Evolutionary conservation across 2,329 filamentous ascomycete species (phyloP).

Genomic region (Trichoderma atroviride): DNA sequence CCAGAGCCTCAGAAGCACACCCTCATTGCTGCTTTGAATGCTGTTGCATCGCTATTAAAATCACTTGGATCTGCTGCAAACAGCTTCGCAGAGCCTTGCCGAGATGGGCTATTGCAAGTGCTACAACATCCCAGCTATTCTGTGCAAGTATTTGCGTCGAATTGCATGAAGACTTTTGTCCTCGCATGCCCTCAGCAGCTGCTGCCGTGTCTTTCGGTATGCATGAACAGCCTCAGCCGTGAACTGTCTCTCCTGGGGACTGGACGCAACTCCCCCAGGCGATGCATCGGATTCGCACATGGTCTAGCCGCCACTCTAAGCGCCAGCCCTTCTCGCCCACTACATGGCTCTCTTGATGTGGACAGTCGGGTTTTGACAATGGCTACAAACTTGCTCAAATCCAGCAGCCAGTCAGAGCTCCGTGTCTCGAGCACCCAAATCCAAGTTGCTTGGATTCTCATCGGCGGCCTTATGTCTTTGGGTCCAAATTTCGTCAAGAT

Average conservation of each 20-base stretch:
- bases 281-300: constrained; percentile 89
- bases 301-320: constrained; percentile 89
- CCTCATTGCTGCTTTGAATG: constrained; percentile 76
- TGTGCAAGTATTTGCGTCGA: constrained; percentile 86
- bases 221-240: constrained; percentile 90
- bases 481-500: constrained; percentile 99
- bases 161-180: constrained; percentile 84
- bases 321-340: constrained; percentile 80
- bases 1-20: constrained; percentile 87
- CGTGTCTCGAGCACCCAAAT: constrained; percentile 92
- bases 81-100: constrained; percentile 76
- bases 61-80: constrained; percentile 82
- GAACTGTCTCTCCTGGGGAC: constrained; percentile 78
- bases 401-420: constrained; percentile 86
- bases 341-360: constrained; percentile 94
- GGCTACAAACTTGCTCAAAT: constrained; percentile 89
- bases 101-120: constrained; percentile 86
- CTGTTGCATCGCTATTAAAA: constrained; percentile 75
- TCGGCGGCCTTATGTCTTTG: constrained; percentile 93
- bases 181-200: constrained; percentile 91
- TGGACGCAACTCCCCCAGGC: constrained; percentile 75
- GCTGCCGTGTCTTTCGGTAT: constrained; percentile 87
- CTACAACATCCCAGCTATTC: constrained; percentile 95
- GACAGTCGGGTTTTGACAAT: constrained; percentile 90
- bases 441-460: constrained; percentile 96